Evolutionary conservation across 2,329 filamentous ascomycete species (phyloP), one percentile per base, ranked within the genome.

Genomic region (Ophiosphaerella korrae): DNA sequence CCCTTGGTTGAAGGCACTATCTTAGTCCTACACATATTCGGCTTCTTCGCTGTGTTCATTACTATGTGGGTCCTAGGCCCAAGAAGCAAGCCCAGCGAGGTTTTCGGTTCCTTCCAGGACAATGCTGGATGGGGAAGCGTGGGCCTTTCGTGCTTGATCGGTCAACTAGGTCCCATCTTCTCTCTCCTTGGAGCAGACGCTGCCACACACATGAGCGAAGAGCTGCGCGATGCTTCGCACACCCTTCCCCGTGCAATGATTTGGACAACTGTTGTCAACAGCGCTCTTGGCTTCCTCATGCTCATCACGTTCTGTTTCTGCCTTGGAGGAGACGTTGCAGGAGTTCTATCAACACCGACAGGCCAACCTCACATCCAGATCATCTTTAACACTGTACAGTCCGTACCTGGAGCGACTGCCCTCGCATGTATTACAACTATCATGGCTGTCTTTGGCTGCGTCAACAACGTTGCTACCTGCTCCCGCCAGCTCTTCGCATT

Each of bases 21-120:
- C 24, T 65, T 81, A 1, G 66, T 79, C 12, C 56, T 83, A 2
- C 80, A 82, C 48, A 70, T 82, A 24, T 65, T 77, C 24, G 80
- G 79, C 1, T 78, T 82, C 56, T 78, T 82, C 53, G 79, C 75
- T 2, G 74, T 82, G 45, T 66, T 82, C 18, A 62, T 66, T 14
- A 62, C 62, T 2, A 52, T 71, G 44, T 71, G 67, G 67, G 62
- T 67, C 2, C 58, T 70, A 8, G 67, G 49, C 5, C 62, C 63
- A 12, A 57, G 60, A n/a, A 60, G 52, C 36, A 29, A 48, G 12
- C 45, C 68, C 16, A 58, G 45, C 11, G 52, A 66, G 0, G 64
- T 68, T 2, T 71, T 70, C 32, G 50, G 45, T 5, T 37, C 42
- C 2, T 71, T 68, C 44, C 53, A 64, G 42, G 63, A 70, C 23